A percentile compares a stretch with the other conserved stretches of the same genome.
These are phyloP conservation scores for Trifolium repens DNA, from an alignment of 306 rosid genomes.

Conservation along the genomic window DNA sequence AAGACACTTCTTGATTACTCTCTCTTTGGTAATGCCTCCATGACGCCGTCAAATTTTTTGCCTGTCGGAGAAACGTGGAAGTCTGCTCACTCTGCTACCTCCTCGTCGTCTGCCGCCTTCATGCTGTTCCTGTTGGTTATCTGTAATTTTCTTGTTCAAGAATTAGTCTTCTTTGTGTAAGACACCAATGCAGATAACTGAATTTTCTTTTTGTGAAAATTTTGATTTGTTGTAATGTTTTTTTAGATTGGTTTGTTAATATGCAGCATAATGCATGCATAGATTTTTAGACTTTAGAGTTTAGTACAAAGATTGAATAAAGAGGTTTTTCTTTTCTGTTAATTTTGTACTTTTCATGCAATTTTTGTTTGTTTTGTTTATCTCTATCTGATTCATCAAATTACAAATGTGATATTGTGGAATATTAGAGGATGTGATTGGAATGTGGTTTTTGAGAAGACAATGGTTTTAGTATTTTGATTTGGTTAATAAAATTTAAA, in stretches of 20 bases:
- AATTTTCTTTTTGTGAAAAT: neutral
- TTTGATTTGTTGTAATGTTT: neutral
- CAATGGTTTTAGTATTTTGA: too few species aligned
- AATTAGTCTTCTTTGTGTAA: conserved; percentile 14
- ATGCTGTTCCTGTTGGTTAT: neutral
- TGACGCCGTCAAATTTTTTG: neutral
- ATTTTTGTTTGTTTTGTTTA: neutral
- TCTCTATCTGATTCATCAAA: neutral
- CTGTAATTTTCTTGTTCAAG: conserved; percentile 1
- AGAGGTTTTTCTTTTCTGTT: neutral
- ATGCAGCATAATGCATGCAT: neutral
- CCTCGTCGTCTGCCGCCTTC: neutral
- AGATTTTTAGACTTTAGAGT: neutral
- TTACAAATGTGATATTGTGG: neutral
- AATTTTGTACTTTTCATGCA: neutral
- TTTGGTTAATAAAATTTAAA: too few species aligned
- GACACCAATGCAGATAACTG: neutral
- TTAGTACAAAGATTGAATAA: neutral
- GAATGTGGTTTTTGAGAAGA: neutral
- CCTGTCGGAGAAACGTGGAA: conserved; percentile 4
- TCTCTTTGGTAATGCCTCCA: conserved; percentile 36
- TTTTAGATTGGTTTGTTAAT: neutral
- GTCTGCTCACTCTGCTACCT: neutral
- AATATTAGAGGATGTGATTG: too few species aligned
- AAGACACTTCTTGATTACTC: conserved; percentile 56